phyloP scores from a whole-genome alignment of 306 rosid species.

The Corylus avellana region DNA sequence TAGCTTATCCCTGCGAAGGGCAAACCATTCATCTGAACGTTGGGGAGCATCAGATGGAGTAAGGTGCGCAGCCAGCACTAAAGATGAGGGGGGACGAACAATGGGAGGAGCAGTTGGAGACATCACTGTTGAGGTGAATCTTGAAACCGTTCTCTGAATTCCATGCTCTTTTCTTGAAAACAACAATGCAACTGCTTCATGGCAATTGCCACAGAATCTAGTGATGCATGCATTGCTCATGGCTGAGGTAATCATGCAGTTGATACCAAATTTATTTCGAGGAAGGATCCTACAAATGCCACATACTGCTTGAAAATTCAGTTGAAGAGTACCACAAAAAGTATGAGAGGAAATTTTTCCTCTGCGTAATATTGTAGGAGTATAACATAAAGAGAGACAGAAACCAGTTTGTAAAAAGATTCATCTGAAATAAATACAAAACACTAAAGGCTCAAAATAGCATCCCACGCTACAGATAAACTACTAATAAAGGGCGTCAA shows the following conservation, averaged over 20 bases:
- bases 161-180: conserved; percentile 30
- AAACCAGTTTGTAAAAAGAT: background rate
- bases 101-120: conserved; percentile 32
- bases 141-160: conserved; percentile 40
- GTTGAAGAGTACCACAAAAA: conserved; percentile 6
- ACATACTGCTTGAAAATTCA: conserved; percentile 34
- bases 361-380: background rate
- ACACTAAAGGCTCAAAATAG: conserved; percentile 1
- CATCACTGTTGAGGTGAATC: conserved; percentile 22
- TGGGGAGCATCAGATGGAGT: conserved; percentile 61
- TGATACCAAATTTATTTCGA: conserved; percentile 23
- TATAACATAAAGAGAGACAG: conserved; percentile 14
- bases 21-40: conserved; percentile 94
- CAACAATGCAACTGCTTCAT: conserved; percentile 33
- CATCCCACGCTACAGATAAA: conserved; percentile 1
- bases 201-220: conserved; percentile 41
- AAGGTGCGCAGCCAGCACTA: conserved; percentile 44
- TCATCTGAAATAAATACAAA: conserved; percentile 12
- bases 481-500: background rate
- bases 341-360: conserved; percentile 1
- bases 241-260: conserved; percentile 39
- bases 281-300: conserved; percentile 37
- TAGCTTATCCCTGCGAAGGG: conserved; percentile 86
- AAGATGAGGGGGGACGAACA: conserved; percentile 37
- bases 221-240: conserved; percentile 42